Evolutionary conservation across 257 asterid species (phyloP), one percentile per base, ranked within the genome.

Genomic region (Nicotiana tabacum): DNA sequence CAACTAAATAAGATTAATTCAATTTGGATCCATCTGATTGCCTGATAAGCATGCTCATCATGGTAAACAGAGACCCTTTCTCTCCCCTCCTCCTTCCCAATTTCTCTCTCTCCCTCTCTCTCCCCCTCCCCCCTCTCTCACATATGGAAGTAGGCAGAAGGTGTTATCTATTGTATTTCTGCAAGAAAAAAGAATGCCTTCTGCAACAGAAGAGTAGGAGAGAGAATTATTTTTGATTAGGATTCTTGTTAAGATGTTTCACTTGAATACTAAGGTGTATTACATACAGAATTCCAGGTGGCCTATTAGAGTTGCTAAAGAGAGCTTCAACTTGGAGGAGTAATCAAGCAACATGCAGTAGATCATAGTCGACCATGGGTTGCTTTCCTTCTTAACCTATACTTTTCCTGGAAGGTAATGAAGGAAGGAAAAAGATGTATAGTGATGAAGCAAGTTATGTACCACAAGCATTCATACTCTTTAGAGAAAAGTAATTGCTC

Each of bases 271-370:
- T 7, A 21, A 70, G 21, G 78, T 68, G 35, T 43, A 43, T 43
- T 5, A 3, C 37, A 32, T 21, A 21, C 78, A 70, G 18, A 43
- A 70, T 21, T 70, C 58, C 60, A 70, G 21, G 6, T 21, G 51
- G 43, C 12, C 35, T 43, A 70, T 2, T 32, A 4, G 35, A 70
- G 24, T 43, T 70, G 27, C 90, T 53, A 12, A 17, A 55, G 98
- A 94, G 88, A 95, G 97, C 89, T 93, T 97, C 85, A 98, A 89
- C 90, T 56, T 56, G 62, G 62, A 56, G 8, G n/a, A 16, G 16
- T 24, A 56, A 17, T 56, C 21, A n/a, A 56, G 62, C 62, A 56
- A 56, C 62, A 56, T 56, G 62, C 21, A 15, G 60, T 55, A 55
- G 18, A 48, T 48, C 55, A 53, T 53, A 56, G 24, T 56, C 21